Conservation (phyloP, 768 basidiomycete species). For the Tubosaeta sp. region DNA sequence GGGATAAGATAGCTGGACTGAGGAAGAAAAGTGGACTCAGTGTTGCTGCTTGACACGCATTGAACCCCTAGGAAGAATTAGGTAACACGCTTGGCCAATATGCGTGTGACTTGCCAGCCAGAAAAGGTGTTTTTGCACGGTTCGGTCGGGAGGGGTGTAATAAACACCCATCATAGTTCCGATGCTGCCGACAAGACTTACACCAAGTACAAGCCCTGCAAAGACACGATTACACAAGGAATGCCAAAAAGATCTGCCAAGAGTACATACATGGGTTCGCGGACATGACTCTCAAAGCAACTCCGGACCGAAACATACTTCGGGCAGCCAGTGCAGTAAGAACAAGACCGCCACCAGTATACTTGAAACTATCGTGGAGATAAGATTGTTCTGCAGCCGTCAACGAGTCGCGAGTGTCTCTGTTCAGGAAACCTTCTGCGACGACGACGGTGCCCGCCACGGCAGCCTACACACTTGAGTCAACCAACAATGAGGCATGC, state of each 20-base stretch:
- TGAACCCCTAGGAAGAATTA: constrained; percentile 57
- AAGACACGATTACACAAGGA: background rate
- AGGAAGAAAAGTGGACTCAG: constrained; percentile 88
- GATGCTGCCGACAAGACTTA: constrained; percentile 74
- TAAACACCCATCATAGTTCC: constrained; percentile 82
- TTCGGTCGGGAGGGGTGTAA: constrained; percentile 74
- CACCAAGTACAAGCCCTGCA: constrained; percentile 75
- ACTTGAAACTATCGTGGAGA: constrained; percentile 76
- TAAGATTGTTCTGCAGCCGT: constrained; percentile 59
- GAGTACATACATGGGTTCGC: constrained; percentile 68
- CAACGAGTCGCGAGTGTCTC: constrained; percentile 71
- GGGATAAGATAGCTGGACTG: constrained; percentile 76
- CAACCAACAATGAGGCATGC: background rate
- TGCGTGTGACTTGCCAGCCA: constrained; percentile 56
- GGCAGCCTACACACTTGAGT: constrained; percentile 45
- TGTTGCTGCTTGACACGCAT: constrained; percentile 81
- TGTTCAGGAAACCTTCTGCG: constrained; percentile 64
- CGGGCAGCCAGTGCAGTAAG: constrained; percentile 78
- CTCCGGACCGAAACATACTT: constrained; percentile 65
- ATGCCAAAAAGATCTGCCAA: background rate
- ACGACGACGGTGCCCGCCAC: constrained; percentile 68
- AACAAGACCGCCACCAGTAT: constrained; percentile 75
- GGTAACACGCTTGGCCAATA: background rate
- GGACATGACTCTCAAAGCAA: constrained; percentile 71
- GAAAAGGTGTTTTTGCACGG: constrained; percentile 72